These are phyloP conservation scores for Trichoderma reesei DNA, from an alignment of 495 filamentous ascomycete species.

Conservation along the genomic window DNA sequence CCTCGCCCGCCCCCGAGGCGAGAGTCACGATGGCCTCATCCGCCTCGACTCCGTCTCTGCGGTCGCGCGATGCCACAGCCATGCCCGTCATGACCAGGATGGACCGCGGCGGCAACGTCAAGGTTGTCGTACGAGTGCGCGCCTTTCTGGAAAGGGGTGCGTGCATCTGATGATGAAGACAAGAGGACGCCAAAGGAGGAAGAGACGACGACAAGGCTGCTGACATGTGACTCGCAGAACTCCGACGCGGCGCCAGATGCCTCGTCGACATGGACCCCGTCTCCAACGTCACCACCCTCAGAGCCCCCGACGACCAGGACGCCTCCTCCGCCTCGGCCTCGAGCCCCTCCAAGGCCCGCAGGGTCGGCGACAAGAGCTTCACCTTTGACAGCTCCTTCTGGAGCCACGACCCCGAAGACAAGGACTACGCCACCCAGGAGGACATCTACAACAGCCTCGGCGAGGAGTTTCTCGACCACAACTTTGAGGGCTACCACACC, in stretches of 20 bases:
- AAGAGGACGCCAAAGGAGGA: background rate
- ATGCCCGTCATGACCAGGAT: constrained; percentile 36
- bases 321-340: constrained; percentile 57
- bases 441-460: constrained; percentile 92
- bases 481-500: constrained; percentile 98
- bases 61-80: constrained; percentile 56
- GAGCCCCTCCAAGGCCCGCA: constrained; percentile 46
- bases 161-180: constrained; percentile 15
- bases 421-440: constrained; percentile 56
- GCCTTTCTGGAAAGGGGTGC: constrained; percentile 83
- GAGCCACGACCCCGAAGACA: constrained; percentile 69
- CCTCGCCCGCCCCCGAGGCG: constrained; percentile 19
- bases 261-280: constrained; percentile 82
- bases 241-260: constrained; percentile 68
- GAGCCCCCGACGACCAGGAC: constrained; percentile 55
- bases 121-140: constrained; percentile 86
- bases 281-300: constrained; percentile 71
- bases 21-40: constrained; percentile 40
- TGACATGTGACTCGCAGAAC: constrained; percentile 44
- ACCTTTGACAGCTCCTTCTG: constrained; percentile 98
- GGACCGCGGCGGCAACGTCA: constrained; percentile 73
- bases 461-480: constrained; percentile 97
- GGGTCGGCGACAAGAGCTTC: constrained; percentile 82
- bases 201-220: background rate
- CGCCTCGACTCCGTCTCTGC: constrained; percentile 61